Percentiles rank a stretch among this genome's conserved stretches.
phyloP scores from a whole-genome alignment of 2,329 filamentous ascomycete genomes.

The Shiraia sp. region DNA sequence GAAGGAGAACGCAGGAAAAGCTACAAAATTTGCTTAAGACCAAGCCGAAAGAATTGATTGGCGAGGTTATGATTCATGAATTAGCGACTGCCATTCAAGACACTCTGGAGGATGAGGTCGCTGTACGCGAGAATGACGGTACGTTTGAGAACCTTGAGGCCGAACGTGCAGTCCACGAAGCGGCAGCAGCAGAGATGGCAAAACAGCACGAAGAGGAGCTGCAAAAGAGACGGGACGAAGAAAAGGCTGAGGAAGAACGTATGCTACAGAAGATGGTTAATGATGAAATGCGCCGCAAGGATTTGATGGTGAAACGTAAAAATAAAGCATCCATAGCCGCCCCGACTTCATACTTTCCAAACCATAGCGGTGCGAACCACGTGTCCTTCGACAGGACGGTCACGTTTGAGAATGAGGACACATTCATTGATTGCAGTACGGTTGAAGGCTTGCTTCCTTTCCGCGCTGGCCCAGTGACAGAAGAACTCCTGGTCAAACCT shows the following conservation, averaged over 20 bases:
- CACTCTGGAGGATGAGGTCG: constrained; percentile 82
- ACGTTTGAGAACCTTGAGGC: constrained; percentile 86
- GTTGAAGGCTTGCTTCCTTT: constrained; percentile 70
- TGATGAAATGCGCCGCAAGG: constrained; percentile 71
- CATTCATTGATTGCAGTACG: constrained; percentile 68
- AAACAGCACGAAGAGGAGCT: constrained; percentile 49
- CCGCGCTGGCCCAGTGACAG: constrained; percentile 67
- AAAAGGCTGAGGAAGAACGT: constrained; percentile 69
- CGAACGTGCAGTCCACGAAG: constrained; percentile 82
- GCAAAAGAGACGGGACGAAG: constrained; percentile 48
- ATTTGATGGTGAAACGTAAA: constrained; percentile 62
- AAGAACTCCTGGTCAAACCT: constrained; percentile 73
- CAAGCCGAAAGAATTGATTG: constrained; percentile 67
- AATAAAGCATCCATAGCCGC: constrained; percentile 45
- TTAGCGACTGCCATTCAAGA: constrained; percentile 65
- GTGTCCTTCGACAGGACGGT: constrained; percentile 71
- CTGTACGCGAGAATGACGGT: constrained; percentile 72
- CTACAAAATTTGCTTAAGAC: constrained; percentile 70
- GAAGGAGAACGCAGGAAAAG: constrained; percentile 71
- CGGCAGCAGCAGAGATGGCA: constrained; percentile 65
- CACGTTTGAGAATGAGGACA: constrained; percentile 64
- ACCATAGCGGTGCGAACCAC: constrained; percentile 33
- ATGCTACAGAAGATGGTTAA: constrained; percentile 72
- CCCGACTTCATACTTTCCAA: constrained; percentile 44
- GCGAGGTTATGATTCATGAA: constrained; percentile 68